phyloP scores from a whole-genome alignment of 2,329 filamentous ascomycete genomes.

The Aspergillus sp. region DNA sequence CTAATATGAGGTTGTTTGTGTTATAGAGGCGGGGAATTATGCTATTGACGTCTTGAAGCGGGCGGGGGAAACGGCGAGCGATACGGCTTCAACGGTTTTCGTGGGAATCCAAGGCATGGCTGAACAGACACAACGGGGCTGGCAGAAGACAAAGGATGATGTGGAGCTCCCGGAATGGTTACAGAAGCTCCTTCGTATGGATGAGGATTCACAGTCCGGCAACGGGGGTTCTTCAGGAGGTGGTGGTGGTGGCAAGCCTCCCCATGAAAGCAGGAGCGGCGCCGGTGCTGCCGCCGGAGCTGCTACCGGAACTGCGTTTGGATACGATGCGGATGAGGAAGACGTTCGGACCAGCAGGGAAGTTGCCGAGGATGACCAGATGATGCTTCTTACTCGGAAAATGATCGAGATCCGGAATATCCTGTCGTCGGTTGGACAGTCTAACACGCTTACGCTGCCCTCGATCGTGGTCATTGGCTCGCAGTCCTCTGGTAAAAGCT shows the following conservation, averaged over 20 bases:
- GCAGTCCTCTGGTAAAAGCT: constrained; percentile 97
- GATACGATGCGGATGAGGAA: constrained; percentile 66
- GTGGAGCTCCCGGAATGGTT: constrained; percentile 76
- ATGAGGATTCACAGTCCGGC: constrained; percentile 57
- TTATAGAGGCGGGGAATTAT: constrained; percentile 70
- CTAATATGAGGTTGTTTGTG: constrained; percentile 7
- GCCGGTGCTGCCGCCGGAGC: constrained; percentile 63
- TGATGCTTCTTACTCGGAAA: constrained; percentile 99
- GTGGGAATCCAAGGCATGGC: constrained; percentile 72
- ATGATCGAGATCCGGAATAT: constrained; percentile 99
- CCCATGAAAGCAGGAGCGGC: constrained; percentile 56
- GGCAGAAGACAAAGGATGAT: constrained; percentile 78
- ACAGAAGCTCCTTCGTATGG: constrained; percentile 65
- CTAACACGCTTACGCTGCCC: constrained; percentile 79
- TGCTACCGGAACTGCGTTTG: constrained; percentile 75
- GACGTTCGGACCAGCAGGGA: constrained; percentile 62
- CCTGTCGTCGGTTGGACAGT: constrained; percentile 87
- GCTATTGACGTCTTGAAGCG: constrained; percentile 72
- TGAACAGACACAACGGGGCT: constrained; percentile 75
- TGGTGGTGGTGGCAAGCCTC: constrained; percentile 42
- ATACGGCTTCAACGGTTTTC: constrained; percentile 68
- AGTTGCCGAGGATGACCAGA: constrained; percentile 86
- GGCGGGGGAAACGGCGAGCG: constrained; percentile 69
- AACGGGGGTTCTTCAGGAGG: constrained; percentile 45
- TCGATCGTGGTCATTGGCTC: constrained; percentile 99